These are phyloP conservation scores for Phoenix roebelenii DNA, from an alignment of 176 grass and related monocot species.

Conservation along the genomic window DNA sequence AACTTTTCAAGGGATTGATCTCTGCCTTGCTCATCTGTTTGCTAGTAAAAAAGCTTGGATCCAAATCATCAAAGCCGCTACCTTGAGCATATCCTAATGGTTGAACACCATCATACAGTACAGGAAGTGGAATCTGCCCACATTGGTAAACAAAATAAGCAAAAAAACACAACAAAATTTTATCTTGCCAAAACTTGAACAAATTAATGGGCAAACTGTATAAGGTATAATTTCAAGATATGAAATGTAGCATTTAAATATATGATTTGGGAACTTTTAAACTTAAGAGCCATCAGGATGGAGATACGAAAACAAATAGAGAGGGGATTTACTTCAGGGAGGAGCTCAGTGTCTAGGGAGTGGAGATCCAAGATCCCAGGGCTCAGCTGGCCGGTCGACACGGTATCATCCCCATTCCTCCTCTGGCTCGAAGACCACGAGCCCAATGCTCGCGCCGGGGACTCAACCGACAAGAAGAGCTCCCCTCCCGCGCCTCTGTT, in stretches of 20 bases:
- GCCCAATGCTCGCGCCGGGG: constrained; percentile 42
- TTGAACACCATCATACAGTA: constrained; percentile 52
- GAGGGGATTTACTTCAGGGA: constrained; percentile 54
- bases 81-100: constrained; percentile 38
- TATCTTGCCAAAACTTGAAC: neutral
- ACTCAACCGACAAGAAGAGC: constrained; percentile 65
- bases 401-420: constrained; percentile 18
- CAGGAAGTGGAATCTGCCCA: constrained; percentile 52
- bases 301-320: constrained; percentile 9
- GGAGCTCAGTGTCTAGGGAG: constrained; percentile 81
- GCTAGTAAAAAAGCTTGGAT: constrained; percentile 39
- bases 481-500: constrained; percentile 60
- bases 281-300: neutral
- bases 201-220: neutral
- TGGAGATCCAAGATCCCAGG: constrained; percentile 93
- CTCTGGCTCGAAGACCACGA: constrained; percentile 28
- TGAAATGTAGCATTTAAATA: too few species aligned
- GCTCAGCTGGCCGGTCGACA: constrained; percentile 54
- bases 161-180: neutral
- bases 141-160: neutral
- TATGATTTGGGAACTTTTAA: too few species aligned
- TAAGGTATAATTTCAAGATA: too few species aligned
- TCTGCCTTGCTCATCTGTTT: constrained; percentile 50
- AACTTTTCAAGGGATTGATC: constrained; percentile 40
- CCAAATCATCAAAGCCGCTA: constrained; percentile 45